These are phyloP conservation scores for Candida coquimbonensis DNA, from an alignment of 805 yeast genomes.

Conservation along the genomic window DNA sequence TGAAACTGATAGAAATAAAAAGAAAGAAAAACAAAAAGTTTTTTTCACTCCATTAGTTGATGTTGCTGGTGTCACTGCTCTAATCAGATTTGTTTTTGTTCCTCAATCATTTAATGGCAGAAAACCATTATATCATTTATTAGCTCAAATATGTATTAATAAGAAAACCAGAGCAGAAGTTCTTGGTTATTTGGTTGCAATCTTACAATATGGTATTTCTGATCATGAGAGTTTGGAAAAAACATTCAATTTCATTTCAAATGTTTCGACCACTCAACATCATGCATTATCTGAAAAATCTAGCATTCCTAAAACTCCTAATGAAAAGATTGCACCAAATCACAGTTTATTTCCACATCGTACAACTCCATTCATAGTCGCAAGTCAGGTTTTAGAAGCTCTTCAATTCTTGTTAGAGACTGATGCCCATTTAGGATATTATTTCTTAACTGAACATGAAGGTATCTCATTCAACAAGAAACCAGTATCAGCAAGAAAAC, in stretches of 20 bases:
- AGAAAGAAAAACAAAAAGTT: constrained; percentile 30
- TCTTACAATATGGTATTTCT: constrained; percentile 68
- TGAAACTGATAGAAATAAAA: constrained; percentile 14
- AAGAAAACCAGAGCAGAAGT: constrained; percentile 76
- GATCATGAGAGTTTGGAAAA: constrained; percentile 56
- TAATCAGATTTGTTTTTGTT: constrained; percentile 62
- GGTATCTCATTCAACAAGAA: constrained; percentile 31
- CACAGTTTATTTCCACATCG: constrained; percentile 39
- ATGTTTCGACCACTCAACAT: constrained; percentile 18
- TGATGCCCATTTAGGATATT: constrained; percentile 61
- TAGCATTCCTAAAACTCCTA: constrained; percentile 17
- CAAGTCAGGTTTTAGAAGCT: constrained; percentile 71
- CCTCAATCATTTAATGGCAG: constrained; percentile 62
- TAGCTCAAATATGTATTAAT: constrained; percentile 62
- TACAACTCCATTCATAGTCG: constrained; percentile 62
- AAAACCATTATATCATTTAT: constrained; percentile 56
- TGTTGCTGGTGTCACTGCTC: constrained; percentile 63
- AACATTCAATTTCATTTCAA: constrained; percentile 47
- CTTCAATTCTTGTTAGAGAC: constrained; percentile 63
- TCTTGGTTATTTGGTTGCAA: constrained; percentile 55
- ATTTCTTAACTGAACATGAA: constrained; percentile 75
- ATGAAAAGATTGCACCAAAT: constrained; percentile 1
- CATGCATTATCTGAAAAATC: constrained; percentile 2
- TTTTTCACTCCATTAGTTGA: constrained; percentile 67
- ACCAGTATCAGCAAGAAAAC: constrained; percentile 28